Evolutionary conservation across 2,329 filamentous ascomycete species (phyloP).

Genomic region (Acrocalymma vagum): DNA sequence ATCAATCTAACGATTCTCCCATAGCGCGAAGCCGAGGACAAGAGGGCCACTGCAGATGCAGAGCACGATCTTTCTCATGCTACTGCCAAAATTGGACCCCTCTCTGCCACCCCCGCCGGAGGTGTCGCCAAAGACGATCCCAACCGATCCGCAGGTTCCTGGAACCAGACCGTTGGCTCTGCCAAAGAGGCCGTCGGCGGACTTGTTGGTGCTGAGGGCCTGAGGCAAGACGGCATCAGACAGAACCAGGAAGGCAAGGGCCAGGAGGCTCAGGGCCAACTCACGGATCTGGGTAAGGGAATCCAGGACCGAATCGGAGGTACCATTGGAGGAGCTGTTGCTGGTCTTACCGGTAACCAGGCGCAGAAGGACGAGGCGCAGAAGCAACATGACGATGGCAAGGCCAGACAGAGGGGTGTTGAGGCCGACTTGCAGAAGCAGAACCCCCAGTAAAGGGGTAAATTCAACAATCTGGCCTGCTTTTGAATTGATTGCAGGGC

Average conservation of each 20-base stretch:
- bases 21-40: slow-evolving; percentile 67
- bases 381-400: slow-evolving; percentile 79
- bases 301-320: slow-evolving; percentile 66
- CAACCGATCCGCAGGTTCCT: slow-evolving; percentile 75
- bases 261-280: slow-evolving; percentile 83
- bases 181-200: slow-evolving; percentile 84
- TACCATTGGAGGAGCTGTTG: slow-evolving; percentile 73
- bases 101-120: slow-evolving; percentile 74
- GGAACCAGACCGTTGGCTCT: slow-evolving; percentile 89
- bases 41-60: slow-evolving; percentile 70
- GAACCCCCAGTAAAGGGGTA: slow-evolving; percentile 41
- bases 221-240: slow-evolving; percentile 77
- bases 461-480: neutral
- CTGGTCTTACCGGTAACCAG: slow-evolving; percentile 76
- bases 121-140: slow-evolving; percentile 76
- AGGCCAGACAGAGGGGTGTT: slow-evolving; percentile 83
- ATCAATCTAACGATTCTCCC: slow-evolving; percentile 29
- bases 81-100: slow-evolving; percentile 75
- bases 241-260: slow-evolving; percentile 84
- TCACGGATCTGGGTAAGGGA: slow-evolving; percentile 77
- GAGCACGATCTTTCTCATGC: slow-evolving; percentile 80
- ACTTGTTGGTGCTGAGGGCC: slow-evolving; percentile 74
- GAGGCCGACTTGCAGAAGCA: slow-evolving; percentile 83
- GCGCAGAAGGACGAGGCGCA: slow-evolving; percentile 71
- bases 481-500: neutral